Evolutionary conservation across 306 rosid species (phyloP), one percentile per base, ranked within the genome.

Genomic region (Nissolia schottii): DNA sequence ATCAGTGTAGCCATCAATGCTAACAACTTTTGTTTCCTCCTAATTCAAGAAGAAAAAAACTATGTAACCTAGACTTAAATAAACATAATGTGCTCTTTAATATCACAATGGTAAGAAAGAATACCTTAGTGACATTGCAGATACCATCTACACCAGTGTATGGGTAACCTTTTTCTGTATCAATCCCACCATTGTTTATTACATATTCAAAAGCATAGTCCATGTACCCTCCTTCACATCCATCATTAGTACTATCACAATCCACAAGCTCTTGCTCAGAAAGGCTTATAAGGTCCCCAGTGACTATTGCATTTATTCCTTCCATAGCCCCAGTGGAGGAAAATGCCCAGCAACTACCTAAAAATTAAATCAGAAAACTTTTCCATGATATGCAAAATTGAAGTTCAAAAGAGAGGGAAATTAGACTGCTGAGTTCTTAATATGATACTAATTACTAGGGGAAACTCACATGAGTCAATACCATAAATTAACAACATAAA

Each of bases 331-430:
- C 96, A 0, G 93, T 84, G 23, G 88, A 35, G 11, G 96, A 92
- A 73, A 92, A 92, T 71, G 97, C 77, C 97, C 97, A 92, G 35
- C 96, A 92, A 84, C 97, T 87, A 70, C 97, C 96, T 92, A 77
- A 20, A 62, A 40, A 18, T 35, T 10, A 19, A 66, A 10, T 63
- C 12, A 70, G 16, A 55, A 7, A 3, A 3, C n/a, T 7, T 24
- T 59, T 53, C 2, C 7, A 61, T 57, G 16, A 61, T 49, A 37
- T 29, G 22, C 14, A 55, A 57, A 48, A 50, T 29, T 12, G 31
- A 58, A 25, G 49, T 23, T 7, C 31, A 66, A 67, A 43, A 20
- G 7, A 71, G 20, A 23, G 4, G 32, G 10, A 59, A 59, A 49
- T 49, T 68, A 35, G 34, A 68, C 66, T 28, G 13, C 10, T 22